Conservation (phyloP, 768 basidiomycete genomes). For the Mycena sanguinolenta region DNA sequence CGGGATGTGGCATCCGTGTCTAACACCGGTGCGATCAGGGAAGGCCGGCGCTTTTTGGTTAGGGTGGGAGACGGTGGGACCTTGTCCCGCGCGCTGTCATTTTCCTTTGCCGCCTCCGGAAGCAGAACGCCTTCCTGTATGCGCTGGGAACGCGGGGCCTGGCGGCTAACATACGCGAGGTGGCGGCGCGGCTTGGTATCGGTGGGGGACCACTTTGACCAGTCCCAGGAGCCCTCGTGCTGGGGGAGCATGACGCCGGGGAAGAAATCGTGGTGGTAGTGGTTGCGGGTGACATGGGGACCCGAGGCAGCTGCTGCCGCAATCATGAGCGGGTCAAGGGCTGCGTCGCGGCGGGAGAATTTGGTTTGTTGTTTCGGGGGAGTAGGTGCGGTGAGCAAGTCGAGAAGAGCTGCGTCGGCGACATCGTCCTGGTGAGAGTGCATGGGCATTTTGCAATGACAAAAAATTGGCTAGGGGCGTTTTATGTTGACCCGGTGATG, state of each 20-base stretch:
- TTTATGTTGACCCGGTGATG: not conserved
- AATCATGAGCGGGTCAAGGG: slow-evolving; percentile 83
- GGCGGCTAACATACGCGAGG: slow-evolving; percentile 77
- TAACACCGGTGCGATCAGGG: slow-evolving; percentile 40
- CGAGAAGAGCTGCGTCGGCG: slow-evolving; percentile 74
- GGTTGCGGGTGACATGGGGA: slow-evolving; percentile 86
- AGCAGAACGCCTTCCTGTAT: slow-evolving; percentile 52
- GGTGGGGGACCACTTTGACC: slow-evolving; percentile 67
- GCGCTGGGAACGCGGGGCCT: slow-evolving; percentile 79
- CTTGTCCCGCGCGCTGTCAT: slow-evolving; percentile 57
- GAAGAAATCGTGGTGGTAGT: slow-evolving; percentile 86
- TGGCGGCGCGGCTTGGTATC: slow-evolving; percentile 60
- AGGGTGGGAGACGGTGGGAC: slow-evolving; percentile 51
- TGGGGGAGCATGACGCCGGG: slow-evolving; percentile 68
- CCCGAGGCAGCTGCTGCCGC: slow-evolving; percentile 80
- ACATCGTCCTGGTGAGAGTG: slow-evolving; percentile 38
- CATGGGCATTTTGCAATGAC: slow-evolving; percentile 27
- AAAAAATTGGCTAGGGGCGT: slow-evolving; percentile 2
- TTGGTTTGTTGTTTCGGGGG: slow-evolving; percentile 49
- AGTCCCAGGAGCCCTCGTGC: slow-evolving; percentile 68
- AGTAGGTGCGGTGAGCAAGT: slow-evolving; percentile 71
- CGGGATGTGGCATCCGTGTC: slow-evolving; percentile 44
- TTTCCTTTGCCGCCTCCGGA: slow-evolving; percentile 64
- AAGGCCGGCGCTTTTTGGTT: slow-evolving; percentile 58
- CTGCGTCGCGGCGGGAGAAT: slow-evolving; percentile 75